Base-by-base conservation (phyloP, 768 basidiomycete species). In the Leccinum barrowsii region DNA sequence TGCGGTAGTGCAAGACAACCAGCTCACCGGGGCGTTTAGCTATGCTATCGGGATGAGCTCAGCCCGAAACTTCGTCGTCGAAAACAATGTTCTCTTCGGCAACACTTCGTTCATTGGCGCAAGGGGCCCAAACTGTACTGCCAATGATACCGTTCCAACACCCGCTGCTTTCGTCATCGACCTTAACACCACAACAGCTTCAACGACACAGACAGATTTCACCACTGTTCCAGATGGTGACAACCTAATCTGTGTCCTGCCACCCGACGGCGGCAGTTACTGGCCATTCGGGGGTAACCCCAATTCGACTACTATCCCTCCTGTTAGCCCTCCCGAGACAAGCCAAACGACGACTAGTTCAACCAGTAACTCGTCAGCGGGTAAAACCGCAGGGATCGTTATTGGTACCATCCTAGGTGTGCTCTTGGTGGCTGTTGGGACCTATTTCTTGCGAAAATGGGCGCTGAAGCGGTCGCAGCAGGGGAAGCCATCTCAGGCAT, bases 101-200 rank as follows among this genome's bases (percentile, higher is more conserved):
- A 90, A 90, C 69, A 87, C 85, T 7, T 84, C 87, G 7, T 91
- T 90, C 73, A 85, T 92, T 58, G 89, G 89, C 40, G 76, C 77
- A 12, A 78, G 78, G 6, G 88, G 88, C 5, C 82, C 83, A 4
- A 85, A 88, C 59, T 91, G 90, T 71, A 81, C 77, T 28, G 59
- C 73, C 22, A 69, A 65, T 22, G 80, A 84, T 57, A 61, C 69
- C 26, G 77, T 80, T 4, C 89, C 87, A 22, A 49, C 68, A 7
- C 82, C 87, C 19, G 77, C 80, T 24, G 73, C 88, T 5, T 90
- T 88, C 66, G 77, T 92, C 52, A 68, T 84, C 30, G 82, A 85
- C 58, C 67, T 65, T 52, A 79, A 66, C 58, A 79, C 73, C 78
- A 1, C 61, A 70, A 21, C 54, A 71, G 7, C 8, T 19, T 75